These are phyloP conservation scores for Thraustotheca clavata DNA, from an alignment of 352 stramenopile genomes.

Conservation along the genomic window DNA sequence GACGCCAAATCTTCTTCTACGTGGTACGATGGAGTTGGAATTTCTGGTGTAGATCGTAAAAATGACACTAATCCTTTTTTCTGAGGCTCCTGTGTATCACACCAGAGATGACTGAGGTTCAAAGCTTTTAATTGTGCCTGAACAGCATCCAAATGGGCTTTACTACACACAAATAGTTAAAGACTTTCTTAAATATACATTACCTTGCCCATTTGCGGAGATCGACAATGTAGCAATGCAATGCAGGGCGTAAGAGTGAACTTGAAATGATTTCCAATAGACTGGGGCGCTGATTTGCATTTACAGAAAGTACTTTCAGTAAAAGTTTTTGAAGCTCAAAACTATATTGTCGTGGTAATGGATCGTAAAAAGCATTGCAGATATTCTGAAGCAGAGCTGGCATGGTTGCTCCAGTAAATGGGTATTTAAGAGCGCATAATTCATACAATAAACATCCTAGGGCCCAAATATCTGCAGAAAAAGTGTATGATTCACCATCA, in stretches of 20 bases:
- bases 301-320: slow-evolving; percentile 31
- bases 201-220: slow-evolving; percentile 13
- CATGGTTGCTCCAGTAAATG: slow-evolving; percentile 42
- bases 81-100: not conserved
- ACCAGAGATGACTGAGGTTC: not conserved
- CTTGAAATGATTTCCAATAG: slow-evolving; percentile 28
- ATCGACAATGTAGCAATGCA: slow-evolving; percentile 21
- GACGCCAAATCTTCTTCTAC: slow-evolving; percentile 7
- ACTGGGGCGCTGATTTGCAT: slow-evolving; percentile 29
- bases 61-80: not conserved
- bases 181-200: not conserved
- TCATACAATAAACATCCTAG: slow-evolving; percentile 85
- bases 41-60: not conserved
- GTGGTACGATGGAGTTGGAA: not conserved
- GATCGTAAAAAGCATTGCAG: slow-evolving; percentile 32
- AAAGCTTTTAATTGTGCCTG: not conserved
- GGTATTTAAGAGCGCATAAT: slow-evolving; percentile 51
- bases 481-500: slow-evolving; percentile 66
- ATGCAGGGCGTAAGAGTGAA: not conserved
- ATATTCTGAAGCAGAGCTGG: slow-evolving; percentile 51
- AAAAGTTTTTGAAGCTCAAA: slow-evolving; percentile 28
- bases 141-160: not conserved
- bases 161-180: not conserved
- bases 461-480: slow-evolving; percentile 81
- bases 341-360: slow-evolving; percentile 31